Conservation (phyloP, 2,329 filamentous ascomycete species). For the Botrytis squamosa region DNA sequence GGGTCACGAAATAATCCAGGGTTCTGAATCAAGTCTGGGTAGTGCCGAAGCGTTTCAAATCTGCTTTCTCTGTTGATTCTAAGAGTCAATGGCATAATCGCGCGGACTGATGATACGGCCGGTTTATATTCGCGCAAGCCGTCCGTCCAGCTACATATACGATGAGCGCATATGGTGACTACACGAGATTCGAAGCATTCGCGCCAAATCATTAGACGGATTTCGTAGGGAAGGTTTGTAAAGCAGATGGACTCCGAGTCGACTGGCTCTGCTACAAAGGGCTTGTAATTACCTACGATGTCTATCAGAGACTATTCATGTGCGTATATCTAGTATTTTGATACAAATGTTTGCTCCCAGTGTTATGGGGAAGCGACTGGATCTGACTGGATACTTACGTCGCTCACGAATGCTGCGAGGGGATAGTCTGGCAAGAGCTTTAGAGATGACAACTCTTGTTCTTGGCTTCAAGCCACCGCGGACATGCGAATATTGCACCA, state of each 20-base stretch:
- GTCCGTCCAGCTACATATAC: rapidly evolving
- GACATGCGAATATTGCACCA: not conserved
- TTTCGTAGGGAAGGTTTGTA: not conserved
- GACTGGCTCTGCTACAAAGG: not conserved
- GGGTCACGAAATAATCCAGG: not conserved
- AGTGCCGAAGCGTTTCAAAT: not conserved
- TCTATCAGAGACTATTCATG: not conserved
- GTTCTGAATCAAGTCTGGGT: not conserved
- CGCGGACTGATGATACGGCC: not conserved
- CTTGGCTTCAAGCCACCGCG: not conserved
- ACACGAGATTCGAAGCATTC: not conserved
- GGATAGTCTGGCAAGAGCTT: not conserved
- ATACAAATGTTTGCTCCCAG: not conserved
- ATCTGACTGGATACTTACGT: not conserved
- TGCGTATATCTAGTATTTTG: not conserved
- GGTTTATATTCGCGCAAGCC: too few species aligned
- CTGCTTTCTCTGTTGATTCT: not conserved
- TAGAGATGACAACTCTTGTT: not conserved
- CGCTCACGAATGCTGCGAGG: not conserved
- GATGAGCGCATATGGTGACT: not conserved
- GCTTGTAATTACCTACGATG: not conserved
- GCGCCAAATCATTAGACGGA: not conserved
- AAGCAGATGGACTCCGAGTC: not conserved
- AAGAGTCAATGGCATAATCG: not conserved
- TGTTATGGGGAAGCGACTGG: not conserved